Conservation (phyloP, 2,329 filamentous ascomycete species). For the Microcyclospora tardicrescens region DNA sequence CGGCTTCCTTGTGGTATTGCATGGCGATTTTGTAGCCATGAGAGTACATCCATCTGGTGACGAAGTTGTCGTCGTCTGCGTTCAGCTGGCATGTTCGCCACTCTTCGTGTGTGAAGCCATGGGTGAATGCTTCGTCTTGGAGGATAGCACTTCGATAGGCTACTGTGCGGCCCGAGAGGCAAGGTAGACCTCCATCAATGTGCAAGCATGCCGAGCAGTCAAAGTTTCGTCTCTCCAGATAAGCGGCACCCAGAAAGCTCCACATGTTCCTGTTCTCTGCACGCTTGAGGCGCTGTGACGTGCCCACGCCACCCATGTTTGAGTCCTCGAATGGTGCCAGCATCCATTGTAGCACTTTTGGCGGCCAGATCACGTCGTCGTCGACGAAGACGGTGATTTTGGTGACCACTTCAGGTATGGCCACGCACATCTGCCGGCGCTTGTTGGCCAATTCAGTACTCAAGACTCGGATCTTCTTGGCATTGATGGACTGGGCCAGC, state of each 20-base stretch:
- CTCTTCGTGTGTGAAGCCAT: conserved; percentile 81
- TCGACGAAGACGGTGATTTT: conserved; percentile 84
- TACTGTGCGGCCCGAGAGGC: conserved; percentile 86
- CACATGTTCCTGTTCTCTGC: conserved; percentile 53
- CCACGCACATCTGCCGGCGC: conserved; percentile 81
- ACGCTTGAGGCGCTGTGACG: conserved; percentile 73
- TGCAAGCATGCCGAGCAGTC: conserved; percentile 93
- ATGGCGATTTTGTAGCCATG: conserved; percentile 91
- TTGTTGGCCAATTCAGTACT: conserved; percentile 84
- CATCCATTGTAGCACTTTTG: conserved; percentile 77
- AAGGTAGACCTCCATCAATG: conserved; percentile 90
- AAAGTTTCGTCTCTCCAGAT: conserved; percentile 89
- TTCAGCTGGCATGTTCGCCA: conserved; percentile 84
- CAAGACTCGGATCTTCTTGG: conserved; percentile 57
- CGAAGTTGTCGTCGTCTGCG: conserved; percentile 96
- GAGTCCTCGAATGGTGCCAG: conserved; percentile 81
- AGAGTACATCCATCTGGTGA: conserved; percentile 87
- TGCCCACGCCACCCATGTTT: conserved; percentile 78
- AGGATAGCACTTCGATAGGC: conserved; percentile 85
- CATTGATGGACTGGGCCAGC: conserved; percentile 45
- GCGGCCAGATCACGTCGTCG: conserved; percentile 88
- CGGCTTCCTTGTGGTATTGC: conserved; percentile 82
- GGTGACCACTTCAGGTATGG: conserved; percentile 73
- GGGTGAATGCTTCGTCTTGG: conserved; percentile 69
- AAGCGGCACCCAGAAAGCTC: conserved; percentile 84